Evolutionary conservation across 768 basidiomycete genomes (phyloP), one percentile per base, ranked within the genome.

Genomic region (Hirschioporus abietinus): DNA sequence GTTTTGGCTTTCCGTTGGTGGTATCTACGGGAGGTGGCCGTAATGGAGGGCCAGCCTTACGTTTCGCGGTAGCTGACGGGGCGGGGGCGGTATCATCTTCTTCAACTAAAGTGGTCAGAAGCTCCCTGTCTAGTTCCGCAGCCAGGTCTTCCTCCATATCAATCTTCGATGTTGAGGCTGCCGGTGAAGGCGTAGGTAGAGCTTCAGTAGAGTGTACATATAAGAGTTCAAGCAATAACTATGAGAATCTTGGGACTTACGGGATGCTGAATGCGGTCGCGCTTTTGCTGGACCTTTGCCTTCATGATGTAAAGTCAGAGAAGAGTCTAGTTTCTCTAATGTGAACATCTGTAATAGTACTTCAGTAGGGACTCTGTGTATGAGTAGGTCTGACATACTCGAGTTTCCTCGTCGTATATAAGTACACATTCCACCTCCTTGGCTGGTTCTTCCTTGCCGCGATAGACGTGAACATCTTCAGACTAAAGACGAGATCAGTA

Each of bases 351-450:
- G 70, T 10, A 65, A 68, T n/a, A 70, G 10, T 68, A 75, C 26
- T 23, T 66, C 34, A 68, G 67, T 63, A 66, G 58, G 60, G 68
- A 66, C 8, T 69, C 60, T 20, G 25, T 17, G 52, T 42, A 24
- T 35, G 12, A 12, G 23, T 26, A 36, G 64, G 35, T 60, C 17
- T 52, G 63, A 78, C 86, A 74, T 73, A 90, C 91, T 69, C 86
- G 86, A 62, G 84, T 80, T 65, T 86, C 88, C 72, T 91, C 90
- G 73, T 94, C 91, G 71, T 88, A 93, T 60, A 93, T 88, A 57
- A 94, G 80, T 7, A 93, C 85, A 69, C 92, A 94, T 63, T 92
- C 90, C 70, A 82, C 81, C 60, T 92, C 89, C 72, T 86, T 89
- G 7, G 88, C 82, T 1, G 83, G 75, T 18, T 78, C 78, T 71